phyloP scores from a whole-genome alignment of 352 stramenopile species.

The Nothophytophthora sp. region DNA sequence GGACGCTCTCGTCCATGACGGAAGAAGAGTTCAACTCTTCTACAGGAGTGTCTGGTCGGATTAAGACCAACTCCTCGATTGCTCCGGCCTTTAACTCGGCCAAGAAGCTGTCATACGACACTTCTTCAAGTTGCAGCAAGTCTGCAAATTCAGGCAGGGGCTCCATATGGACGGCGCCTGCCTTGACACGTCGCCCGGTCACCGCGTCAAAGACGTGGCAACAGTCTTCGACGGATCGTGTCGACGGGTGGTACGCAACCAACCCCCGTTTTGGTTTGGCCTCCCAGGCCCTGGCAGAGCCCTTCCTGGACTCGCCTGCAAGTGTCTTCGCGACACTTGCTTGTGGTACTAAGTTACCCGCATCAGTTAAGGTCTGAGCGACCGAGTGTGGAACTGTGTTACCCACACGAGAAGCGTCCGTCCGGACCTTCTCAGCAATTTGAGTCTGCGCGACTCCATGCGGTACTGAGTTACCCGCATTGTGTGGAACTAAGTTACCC shows the following conservation, averaged over 20 bases:
- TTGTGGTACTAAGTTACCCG: not conserved
- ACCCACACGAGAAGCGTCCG: not conserved
- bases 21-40: constrained; percentile 2
- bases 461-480: not conserved
- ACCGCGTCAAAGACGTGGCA: not conserved
- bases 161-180: not conserved
- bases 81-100: not conserved
- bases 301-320: not conserved
- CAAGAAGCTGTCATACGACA: not conserved
- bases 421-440: not conserved
- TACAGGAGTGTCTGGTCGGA: not conserved
- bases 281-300: not conserved
- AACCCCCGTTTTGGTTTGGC: too few species aligned
- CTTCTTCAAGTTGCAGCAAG: not conserved
- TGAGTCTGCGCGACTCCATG: not conserved
- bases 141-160: not conserved
- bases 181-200: not conserved
- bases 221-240: not conserved
- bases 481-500: not conserved
- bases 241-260: not conserved
- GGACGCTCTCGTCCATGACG: not conserved
- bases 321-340: not conserved
- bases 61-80: not conserved
- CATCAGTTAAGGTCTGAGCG: not conserved
- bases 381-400: not conserved